A percentile compares a stretch with the other conserved stretches of the same genome.
Conservation (phyloP, 495 filamentous ascomycete species). For the Jackrogersella minutella region DNA sequence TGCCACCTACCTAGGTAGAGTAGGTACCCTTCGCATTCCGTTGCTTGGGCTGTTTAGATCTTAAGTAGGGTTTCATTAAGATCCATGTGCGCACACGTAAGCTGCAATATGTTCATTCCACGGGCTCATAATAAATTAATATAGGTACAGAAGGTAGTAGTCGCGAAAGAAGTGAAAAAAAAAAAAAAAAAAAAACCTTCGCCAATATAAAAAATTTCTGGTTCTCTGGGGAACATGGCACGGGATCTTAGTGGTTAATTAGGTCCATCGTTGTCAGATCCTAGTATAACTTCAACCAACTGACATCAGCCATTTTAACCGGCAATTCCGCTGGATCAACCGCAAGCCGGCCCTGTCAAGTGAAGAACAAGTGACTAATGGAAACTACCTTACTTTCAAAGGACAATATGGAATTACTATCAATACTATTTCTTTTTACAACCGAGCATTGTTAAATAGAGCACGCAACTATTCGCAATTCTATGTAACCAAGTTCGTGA, state of each 20-base stretch:
- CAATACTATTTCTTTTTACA: not conserved
- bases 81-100: constrained; percentile 41
- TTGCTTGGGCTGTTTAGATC: constrained; percentile 19
- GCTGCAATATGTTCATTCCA: constrained; percentile 32
- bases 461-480: constrained; percentile 17
- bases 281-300: constrained; percentile 11
- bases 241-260: constrained; percentile 29
- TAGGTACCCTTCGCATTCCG: constrained; percentile 22
- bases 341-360: constrained; percentile 19
- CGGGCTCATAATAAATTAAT: constrained; percentile 19
- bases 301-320: constrained; percentile 42
- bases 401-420: constrained; percentile 14
- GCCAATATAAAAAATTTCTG: constrained; percentile 34
- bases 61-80: constrained; percentile 24
- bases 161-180: not conserved
- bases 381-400: constrained; percentile 32
- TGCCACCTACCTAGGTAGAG: not conserved
- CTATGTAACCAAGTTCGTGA: constrained; percentile 25
- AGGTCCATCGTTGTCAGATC: constrained; percentile 12
- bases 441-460: constrained; percentile 13
- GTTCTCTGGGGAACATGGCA: constrained; percentile 23
- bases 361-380: constrained; percentile 32
- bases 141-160: constrained; percentile 21
- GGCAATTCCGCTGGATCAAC: constrained; percentile 27
- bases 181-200: constrained; percentile 7